Percentiles rank a stretch among this genome's conserved stretches.
Evolutionary conservation across 495 filamentous ascomycete species (phyloP).

Genomic region (Glonium stellatum): DNA sequence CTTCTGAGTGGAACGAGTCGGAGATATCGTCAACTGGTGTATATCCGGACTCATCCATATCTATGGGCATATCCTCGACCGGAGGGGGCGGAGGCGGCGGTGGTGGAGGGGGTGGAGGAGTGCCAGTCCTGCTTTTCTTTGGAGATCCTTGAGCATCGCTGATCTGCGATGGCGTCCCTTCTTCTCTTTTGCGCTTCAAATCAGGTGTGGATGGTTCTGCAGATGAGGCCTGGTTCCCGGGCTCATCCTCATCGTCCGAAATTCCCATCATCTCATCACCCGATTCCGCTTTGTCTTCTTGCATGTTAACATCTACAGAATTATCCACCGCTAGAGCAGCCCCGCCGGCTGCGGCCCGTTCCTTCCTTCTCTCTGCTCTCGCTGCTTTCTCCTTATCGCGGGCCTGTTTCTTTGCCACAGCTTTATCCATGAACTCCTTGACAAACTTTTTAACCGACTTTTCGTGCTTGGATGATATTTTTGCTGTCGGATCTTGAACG

Average conservation of each 20-base stretch:
- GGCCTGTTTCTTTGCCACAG: constrained; percentile 63
- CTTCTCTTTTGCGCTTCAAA: constrained; percentile 59
- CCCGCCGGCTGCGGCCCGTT: constrained; percentile 20
- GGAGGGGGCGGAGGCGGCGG: constrained; percentile 42
- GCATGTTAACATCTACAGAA: constrained; percentile 14
- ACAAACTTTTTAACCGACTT: constrained; percentile 75
- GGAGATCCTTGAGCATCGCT: constrained; percentile 34
- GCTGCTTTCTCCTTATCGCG: constrained; percentile 60
- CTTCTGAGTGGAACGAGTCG: neutral
- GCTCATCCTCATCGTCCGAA: constrained; percentile 49
- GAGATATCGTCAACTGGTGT: constrained; percentile 12
- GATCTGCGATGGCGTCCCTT: constrained; percentile 25
- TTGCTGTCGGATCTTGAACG: constrained; percentile 68
- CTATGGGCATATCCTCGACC: constrained; percentile 22
- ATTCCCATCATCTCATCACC: constrained; percentile 43
- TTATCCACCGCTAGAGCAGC: neutral
- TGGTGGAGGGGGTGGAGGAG: constrained; percentile 38
- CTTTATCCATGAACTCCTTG: constrained; percentile 79
- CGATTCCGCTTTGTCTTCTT: constrained; percentile 21
- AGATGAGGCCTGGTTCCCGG: constrained; percentile 16
- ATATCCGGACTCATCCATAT: constrained; percentile 19
- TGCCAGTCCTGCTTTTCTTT: constrained; percentile 35
- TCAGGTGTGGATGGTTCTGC: constrained; percentile 35
- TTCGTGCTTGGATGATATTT: constrained; percentile 68
- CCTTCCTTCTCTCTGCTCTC: constrained; percentile 43